Percentiles rank a stretch among this genome's conserved stretches.
Evolutionary conservation across 1,284 basidiomycete genomes (phyloP).

Genomic region (Ceratobasidium sp.): DNA sequence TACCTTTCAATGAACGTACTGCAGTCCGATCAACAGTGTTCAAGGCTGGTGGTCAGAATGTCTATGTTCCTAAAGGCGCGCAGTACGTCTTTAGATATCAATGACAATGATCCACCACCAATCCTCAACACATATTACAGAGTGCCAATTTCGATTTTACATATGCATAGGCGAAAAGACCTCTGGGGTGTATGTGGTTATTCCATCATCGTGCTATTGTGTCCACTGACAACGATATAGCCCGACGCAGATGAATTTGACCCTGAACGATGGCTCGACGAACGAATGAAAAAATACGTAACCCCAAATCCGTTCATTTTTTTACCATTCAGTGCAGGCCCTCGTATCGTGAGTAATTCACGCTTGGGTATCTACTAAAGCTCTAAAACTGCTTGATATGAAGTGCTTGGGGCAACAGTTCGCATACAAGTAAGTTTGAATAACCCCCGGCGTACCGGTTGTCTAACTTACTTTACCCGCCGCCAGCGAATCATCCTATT

Average conservation of each 20-base stretch:
- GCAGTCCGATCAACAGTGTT: constrained; percentile 29
- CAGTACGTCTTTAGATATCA: constrained; percentile 34
- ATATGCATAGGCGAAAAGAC: constrained; percentile 47
- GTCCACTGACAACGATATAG: background rate
- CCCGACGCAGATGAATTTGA: constrained; percentile 66
- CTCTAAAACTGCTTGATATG: background rate
- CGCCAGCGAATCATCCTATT: constrained; percentile 62
- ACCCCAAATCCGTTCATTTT: constrained; percentile 73
- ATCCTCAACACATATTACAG: constrained; percentile 52
- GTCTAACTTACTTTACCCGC: constrained; percentile 52
- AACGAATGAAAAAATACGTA: constrained; percentile 66
- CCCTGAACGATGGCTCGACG: constrained; percentile 72
- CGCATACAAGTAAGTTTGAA: constrained; percentile 53
- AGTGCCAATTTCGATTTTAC: constrained; percentile 38
- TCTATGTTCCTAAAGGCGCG: constrained; percentile 39
- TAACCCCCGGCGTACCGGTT: constrained; percentile 54
- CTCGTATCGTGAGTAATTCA: constrained; percentile 57
- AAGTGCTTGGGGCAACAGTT: constrained; percentile 71
- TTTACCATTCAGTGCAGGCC: constrained; percentile 70
- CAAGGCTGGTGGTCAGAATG: constrained; percentile 42
- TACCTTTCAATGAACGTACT: constrained; percentile 73
- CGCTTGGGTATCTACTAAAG: no score
- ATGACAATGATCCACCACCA: background rate
- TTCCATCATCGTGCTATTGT: background rate
- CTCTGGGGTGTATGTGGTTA: constrained; percentile 68